Evolutionary conservation across 176 grass and related monocot genomes (phyloP).

Genomic region (Typha latifolia): DNA sequence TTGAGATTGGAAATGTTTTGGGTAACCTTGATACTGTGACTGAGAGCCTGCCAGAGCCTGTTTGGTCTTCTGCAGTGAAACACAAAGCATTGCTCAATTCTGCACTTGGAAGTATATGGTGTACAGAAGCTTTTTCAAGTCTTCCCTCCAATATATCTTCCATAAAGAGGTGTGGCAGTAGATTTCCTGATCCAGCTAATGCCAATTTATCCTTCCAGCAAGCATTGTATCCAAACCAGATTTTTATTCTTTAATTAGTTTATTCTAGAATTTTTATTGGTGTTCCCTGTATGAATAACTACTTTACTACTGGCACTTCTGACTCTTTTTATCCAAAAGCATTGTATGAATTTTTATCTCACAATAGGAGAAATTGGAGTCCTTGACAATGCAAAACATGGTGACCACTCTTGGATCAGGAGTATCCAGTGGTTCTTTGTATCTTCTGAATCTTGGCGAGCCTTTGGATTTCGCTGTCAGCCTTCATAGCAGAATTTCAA

Average conservation of each 20-base stretch:
- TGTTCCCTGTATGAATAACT: neutral
- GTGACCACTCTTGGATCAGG: conserved; percentile 55
- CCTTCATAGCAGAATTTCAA: conserved; percentile 10
- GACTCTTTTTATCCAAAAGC: no score
- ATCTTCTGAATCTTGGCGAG: conserved; percentile 42
- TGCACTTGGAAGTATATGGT: conserved; percentile 36
- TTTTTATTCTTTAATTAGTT: neutral
- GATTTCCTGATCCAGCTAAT: conserved; percentile 11
- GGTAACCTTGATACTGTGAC: conserved; percentile 10
- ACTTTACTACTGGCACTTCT: neutral
- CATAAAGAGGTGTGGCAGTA: conserved; percentile 32
- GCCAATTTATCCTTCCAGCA: conserved; percentile 22
- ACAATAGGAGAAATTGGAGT: conserved; percentile 17
- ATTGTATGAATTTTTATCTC: neutral
- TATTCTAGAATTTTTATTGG: neutral
- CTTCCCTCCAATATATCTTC: conserved; percentile 44
- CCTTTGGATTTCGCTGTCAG: conserved; percentile 20
- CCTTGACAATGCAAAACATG: conserved; percentile 58
- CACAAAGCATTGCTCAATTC: conserved; percentile 20
- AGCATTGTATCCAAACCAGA: conserved; percentile 58
- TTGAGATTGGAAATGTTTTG: conserved; percentile 21
- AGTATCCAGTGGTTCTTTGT: conserved; percentile 36
- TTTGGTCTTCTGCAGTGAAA: conserved; percentile 26
- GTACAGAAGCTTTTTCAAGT: conserved; percentile 12
- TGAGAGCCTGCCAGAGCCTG: conserved; percentile 34